Conservation (phyloP, 169 alveolate genomes). For the Eimeria acervulina region DNA sequence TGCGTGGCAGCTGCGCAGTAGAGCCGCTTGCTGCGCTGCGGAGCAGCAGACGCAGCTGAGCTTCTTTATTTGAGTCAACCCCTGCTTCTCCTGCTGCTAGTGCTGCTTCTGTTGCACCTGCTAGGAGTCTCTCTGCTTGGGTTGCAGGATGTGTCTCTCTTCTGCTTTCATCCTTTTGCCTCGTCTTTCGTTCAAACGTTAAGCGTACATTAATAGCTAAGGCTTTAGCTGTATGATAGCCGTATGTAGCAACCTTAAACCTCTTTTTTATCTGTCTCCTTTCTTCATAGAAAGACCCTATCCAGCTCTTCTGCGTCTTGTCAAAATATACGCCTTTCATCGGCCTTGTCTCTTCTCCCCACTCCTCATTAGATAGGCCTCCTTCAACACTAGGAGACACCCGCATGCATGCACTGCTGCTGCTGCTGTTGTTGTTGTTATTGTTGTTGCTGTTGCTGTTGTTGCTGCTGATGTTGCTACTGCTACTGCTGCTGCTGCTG, state of each 20-base stretch:
- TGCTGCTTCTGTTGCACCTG: slow-evolving; percentile 49
- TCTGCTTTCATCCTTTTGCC: slow-evolving; percentile 26
- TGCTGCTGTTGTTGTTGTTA: too few relatives aligned
- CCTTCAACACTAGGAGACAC: too few relatives aligned
- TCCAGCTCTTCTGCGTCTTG: slow-evolving; percentile 74
- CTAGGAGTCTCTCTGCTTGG: slow-evolving; percentile 30
- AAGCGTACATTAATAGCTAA: slow-evolving; percentile 64
- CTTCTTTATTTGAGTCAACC: slow-evolving; percentile 32
- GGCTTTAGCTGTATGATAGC: slow-evolving; percentile 64
- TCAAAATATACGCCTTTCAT: slow-evolving; percentile 78
- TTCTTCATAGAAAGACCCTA: slow-evolving; percentile 77
- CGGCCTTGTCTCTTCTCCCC: slow-evolving; percentile 59
- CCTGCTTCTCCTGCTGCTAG: too few relatives aligned
- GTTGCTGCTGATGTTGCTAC: too few relatives aligned
- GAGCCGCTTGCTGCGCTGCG: slow-evolving; percentile 50
- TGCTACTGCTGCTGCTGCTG: too few relatives aligned
- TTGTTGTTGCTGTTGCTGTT: too few relatives aligned
- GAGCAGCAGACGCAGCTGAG: slow-evolving; percentile 57
- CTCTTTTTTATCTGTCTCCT: slow-evolving; percentile 72
- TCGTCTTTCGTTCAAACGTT: slow-evolving; percentile 53
- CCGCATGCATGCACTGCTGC: too few relatives aligned
- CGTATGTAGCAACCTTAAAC: slow-evolving; percentile 73
- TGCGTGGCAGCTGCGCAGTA: slow-evolving; percentile 54
- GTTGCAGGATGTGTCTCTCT: slow-evolving; percentile 6
- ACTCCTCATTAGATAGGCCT: too few relatives aligned